Evolutionary conservation across 306 rosid species (phyloP).

Genomic region (Prunus mongolica): DNA sequence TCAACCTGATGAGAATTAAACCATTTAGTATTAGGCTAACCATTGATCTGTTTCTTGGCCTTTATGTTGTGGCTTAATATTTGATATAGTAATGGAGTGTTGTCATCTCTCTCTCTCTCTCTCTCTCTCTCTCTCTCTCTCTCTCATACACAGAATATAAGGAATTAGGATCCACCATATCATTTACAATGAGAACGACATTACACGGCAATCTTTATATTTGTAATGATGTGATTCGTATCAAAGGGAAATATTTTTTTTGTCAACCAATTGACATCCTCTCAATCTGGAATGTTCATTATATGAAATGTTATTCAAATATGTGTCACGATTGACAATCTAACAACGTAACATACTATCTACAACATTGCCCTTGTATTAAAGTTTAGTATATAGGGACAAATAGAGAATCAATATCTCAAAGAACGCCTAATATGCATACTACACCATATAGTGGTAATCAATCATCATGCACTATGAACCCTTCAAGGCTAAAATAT

Average conservation of each 20-base stretch:
- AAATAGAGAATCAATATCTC: neutral
- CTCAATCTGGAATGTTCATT: no score
- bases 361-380: neutral
- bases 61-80: constrained; percentile 12
- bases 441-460: neutral
- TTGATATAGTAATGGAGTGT: neutral
- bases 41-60: constrained; percentile 15
- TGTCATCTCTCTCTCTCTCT: neutral
- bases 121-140: neutral
- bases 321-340: neutral
- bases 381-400: neutral
- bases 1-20: constrained; percentile 10
- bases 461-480: neutral
- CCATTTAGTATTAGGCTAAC: constrained; percentile 24
- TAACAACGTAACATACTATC: neutral
- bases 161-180: no score
- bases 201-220: neutral
- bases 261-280: neutral
- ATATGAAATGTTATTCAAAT: no score
- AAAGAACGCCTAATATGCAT: neutral
- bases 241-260: neutral
- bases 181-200: neutral
- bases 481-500: neutral
- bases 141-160: neutral
- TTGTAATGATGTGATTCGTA: neutral